A percentile compares a stretch with the other conserved stretches of the same genome.
These are phyloP conservation scores for Pseudocercospora musae DNA, from an alignment of 2,329 filamentous ascomycete species.

Conservation along the genomic window DNA sequence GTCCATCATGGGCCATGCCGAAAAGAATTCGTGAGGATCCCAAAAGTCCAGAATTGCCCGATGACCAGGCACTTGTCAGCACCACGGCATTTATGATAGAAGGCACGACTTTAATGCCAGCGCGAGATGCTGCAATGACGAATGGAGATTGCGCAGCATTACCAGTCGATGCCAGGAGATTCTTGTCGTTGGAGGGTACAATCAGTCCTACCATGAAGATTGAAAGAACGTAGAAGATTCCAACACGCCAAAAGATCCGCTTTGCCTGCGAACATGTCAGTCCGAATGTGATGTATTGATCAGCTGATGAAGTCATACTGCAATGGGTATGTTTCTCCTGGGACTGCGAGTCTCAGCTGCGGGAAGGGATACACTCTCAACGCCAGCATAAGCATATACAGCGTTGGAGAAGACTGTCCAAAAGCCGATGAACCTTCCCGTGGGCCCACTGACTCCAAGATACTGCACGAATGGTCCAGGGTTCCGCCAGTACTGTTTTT, in stretches of 20 bases:
- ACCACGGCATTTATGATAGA: constrained; percentile 66
- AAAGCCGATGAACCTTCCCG: constrained; percentile 24
- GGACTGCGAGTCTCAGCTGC: constrained; percentile 23
- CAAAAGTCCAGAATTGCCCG: constrained; percentile 54
- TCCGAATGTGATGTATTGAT: background rate
- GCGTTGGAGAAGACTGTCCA: constrained; percentile 17
- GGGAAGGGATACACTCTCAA: constrained; percentile 12
- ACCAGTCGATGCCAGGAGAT: constrained; percentile 31
- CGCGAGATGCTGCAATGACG: constrained; percentile 61
- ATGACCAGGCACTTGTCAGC: constrained; percentile 62
- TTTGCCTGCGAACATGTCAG: background rate
- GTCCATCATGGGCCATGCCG: constrained; percentile 58
- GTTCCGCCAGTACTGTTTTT: constrained; percentile 16
- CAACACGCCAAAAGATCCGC: constrained; percentile 6
- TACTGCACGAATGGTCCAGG: constrained; percentile 19
- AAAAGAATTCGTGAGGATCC: constrained; percentile 52
- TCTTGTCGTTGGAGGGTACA: constrained; percentile 29
- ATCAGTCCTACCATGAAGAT: constrained; percentile 21
- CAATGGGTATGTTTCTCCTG: constrained; percentile 17
- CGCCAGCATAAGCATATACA: constrained; percentile 17
- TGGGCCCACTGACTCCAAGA: constrained; percentile 8
- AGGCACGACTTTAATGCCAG: constrained; percentile 60
- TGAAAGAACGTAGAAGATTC: constrained; percentile 33
- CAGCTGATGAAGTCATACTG: background rate
- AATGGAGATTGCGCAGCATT: constrained; percentile 56